phyloP scores from a whole-genome alignment of 352 stramenopile genomes.

The Pythium aphanidermatum region DNA sequence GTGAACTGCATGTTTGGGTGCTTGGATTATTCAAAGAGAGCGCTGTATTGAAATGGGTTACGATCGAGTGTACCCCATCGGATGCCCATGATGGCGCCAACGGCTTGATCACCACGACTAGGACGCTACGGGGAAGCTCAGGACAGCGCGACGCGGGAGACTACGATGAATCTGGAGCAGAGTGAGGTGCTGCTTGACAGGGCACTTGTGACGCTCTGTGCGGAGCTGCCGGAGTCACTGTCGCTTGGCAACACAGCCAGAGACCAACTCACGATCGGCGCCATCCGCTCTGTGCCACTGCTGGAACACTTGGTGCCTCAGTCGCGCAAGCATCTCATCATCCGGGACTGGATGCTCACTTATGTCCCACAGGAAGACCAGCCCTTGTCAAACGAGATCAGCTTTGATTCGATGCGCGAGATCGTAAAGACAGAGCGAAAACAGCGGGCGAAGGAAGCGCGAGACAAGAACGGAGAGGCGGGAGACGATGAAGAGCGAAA shows the following conservation, averaged over 20 bases:
- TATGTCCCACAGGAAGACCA: slow-evolving; percentile 53
- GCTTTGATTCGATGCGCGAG: slow-evolving; percentile 47
- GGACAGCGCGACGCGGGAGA: not conserved
- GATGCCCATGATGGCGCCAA: slow-evolving; percentile 2
- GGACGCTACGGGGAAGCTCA: not conserved
- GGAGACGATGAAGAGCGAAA: slow-evolving; percentile 13
- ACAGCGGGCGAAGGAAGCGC: slow-evolving; percentile 28
- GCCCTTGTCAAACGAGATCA: slow-evolving; percentile 41
- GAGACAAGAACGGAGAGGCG: slow-evolving; percentile 37
- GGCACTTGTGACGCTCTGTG: slow-evolving; percentile 69
- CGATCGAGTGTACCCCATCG: too few species aligned
- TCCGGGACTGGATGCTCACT: slow-evolving; percentile 72
- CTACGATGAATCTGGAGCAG: slow-evolving; percentile 59
- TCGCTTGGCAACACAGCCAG: slow-evolving; percentile 70
- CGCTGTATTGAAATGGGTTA: too few species aligned
- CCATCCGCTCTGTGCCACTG: slow-evolving; percentile 46
- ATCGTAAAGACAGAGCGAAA: slow-evolving; percentile 43
- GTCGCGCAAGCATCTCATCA: slow-evolving; percentile 55
- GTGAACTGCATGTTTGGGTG: too few species aligned
- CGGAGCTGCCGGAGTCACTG: slow-evolving; percentile 69
- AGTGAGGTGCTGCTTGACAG: slow-evolving; percentile 68
- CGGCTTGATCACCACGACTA: not conserved
- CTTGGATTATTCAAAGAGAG: too few species aligned
- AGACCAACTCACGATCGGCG: slow-evolving; percentile 55
- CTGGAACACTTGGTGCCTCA: slow-evolving; percentile 45